Conservation (phyloP, 495 filamentous ascomycete species). For the Neurospora sp. region DNA sequence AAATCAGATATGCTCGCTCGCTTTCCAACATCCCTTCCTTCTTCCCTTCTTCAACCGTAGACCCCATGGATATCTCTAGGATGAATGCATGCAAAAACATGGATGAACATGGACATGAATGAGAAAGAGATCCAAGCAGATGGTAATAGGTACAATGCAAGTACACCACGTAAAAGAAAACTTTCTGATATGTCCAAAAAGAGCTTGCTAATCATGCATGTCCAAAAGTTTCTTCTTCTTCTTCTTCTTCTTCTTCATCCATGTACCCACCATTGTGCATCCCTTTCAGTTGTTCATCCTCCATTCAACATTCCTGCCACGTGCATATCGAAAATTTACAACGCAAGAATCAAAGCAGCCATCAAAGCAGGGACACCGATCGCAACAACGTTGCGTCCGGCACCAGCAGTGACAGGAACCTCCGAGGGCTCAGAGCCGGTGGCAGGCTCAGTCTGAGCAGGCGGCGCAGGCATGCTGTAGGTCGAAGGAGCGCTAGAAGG, state of each 20-base stretch:
- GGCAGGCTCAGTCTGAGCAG: conserved; percentile 1
- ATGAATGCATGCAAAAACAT: not conserved
- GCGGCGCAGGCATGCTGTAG: conserved; percentile 5
- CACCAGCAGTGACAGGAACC: conserved; percentile 15
- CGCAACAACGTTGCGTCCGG: conserved; percentile 16
- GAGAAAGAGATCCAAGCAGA: not conserved
- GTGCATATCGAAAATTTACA: conserved; percentile 6
- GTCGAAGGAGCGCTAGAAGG: not conserved
- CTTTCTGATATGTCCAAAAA: not conserved
- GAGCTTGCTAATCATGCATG: not conserved
- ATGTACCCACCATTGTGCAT: too few species aligned
- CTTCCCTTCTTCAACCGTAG: not conserved
- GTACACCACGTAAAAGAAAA: too few species aligned
- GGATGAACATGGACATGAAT: not conserved
- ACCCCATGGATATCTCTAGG: too few species aligned
- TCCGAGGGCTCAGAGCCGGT: conserved; percentile 1
- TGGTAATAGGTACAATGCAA: not conserved
- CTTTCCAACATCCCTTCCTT: not conserved
- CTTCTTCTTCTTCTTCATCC: too few species aligned
- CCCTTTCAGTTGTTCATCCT: not conserved
- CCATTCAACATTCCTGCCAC: not conserved
- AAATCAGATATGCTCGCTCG: too few species aligned
- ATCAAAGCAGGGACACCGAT: conserved; percentile 14
- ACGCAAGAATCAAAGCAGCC: conserved; percentile 14
- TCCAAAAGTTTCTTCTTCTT: not conserved